Base-by-base conservation (phyloP, 2,329 filamentous ascomycete genomes). In the Eutypella sp. region DNA sequence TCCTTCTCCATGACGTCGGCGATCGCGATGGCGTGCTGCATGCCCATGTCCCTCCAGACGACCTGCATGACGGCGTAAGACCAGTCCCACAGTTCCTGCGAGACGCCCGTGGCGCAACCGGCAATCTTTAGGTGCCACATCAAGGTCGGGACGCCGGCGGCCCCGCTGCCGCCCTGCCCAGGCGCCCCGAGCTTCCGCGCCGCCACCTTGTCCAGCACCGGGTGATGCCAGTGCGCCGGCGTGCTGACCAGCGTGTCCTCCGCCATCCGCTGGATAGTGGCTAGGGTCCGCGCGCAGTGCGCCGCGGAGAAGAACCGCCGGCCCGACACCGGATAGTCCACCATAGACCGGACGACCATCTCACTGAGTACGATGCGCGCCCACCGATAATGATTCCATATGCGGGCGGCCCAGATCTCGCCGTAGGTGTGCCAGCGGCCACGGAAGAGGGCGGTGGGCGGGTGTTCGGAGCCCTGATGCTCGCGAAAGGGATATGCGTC, bases 321-420 rank as follows among this genome's bases (percentile, higher is more conserved):
- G 40, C 66, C 66, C 4, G 69, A 72, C 6, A 55, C 41, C 0
- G 74, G 74, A 44, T 67, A 70, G 1, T 55, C 57, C 33, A 62
- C 60, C 5, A 61, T 59, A 25, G 70, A 57, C 10, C 67, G 65
- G 9, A 77, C 59, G 11, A 83, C 70, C 36, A 70, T 66, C 49
- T 80, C 71, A 55, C 71, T 74, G 15, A 73, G 57, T 9, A 82
- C 60, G 20, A 81, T 73, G n/a, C 77, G 73, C 6, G 71, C 70
- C 69, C 77, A 81, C 20, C 81, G 76, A 53, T 76, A 81, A 52
- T 82, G 74, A 48, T 77, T 79, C 76, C 76, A 83, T 34, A 77
- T 68, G 20, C 75, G 70, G 8, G 73, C 75, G 16, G 71, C 64
- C 69, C 73, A 79, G 45, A 79, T 71, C 49, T 75, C 72, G 15